Base-by-base conservation (phyloP, 345 rosid genomes). In the Hibiscus syriacus region DNA sequence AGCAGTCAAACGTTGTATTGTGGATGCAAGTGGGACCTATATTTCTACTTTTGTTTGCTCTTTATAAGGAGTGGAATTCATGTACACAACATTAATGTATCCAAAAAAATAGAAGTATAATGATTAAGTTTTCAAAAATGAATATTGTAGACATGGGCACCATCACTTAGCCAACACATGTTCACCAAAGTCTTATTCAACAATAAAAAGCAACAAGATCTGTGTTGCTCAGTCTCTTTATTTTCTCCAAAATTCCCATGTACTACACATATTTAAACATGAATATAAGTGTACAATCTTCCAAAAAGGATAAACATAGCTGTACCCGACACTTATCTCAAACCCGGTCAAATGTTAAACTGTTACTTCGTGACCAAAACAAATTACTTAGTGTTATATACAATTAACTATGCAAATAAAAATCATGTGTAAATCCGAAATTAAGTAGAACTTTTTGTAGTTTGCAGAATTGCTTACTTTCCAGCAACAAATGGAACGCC, bases 401-500 rank as follows among this genome's bases (percentile, higher is more conserved):
- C 0, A 2, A 22, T 14, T 7, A 30, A 29, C 12, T 58, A 58
- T 17, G 43, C 9, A 58, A 32, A 49, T 17, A 0, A 49, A 32
- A 25, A 34, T 19, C n/a, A 17, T 19, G 29, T 60, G 48, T 12
- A 36, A 19, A 60, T 60, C 48, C 10, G 2, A 59, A 58, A n/a
- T 32, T 59, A 9, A 22, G 66, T 45, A 29, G 9, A n/a, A 12
- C 12, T 36, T 36, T n/a, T 16, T 43, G 4, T 20, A 16, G 17
- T 34, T n/a, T 6, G 68, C 13, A 1, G 25, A 27, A 36, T n/a
- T 64, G 2, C 86, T 76, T 88, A 93, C 98, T 82, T 81, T 76
- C 90, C 94, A 0, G 82, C 81, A 0, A 84, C 77, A 41, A 48
- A 94, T 6, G 97, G 96, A 65, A 79, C 73, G 8, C 94, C 97